phyloP scores from a whole-genome alignment of 2,329 filamentous ascomycete species.

The Tolypocladium pustulatum region DNA sequence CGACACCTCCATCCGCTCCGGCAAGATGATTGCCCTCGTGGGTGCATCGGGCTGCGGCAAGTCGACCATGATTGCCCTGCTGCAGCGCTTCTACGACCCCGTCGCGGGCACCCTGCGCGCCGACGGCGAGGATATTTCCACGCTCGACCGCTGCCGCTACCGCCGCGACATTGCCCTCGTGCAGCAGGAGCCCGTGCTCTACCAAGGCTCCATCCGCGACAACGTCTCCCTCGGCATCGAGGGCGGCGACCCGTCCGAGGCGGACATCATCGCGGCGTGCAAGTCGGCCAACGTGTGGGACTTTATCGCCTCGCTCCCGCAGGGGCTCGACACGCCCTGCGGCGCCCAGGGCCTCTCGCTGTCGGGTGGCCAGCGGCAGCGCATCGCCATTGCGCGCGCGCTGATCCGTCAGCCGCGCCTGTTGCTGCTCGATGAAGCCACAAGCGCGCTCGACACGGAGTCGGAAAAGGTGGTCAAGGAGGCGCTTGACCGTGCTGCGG shows the following conservation, averaged over 20 bases:
- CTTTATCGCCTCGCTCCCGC: conserved; percentile 43
- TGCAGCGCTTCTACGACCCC: conserved; percentile 34
- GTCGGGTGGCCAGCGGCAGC: conserved; percentile 63
- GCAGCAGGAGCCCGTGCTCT: conserved; percentile 30
- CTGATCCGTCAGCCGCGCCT: conserved; percentile 57
- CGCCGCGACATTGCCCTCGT: conserved; percentile 26
- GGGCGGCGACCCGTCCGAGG: conserved; percentile 17
- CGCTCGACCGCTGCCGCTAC: conserved; percentile 17
- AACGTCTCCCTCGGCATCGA: conserved; percentile 42
- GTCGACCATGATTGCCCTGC: conserved; percentile 44
- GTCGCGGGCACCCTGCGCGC: conserved; percentile 16
- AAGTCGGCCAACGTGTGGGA: conserved; percentile 44
- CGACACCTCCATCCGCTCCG: conserved; percentile 28
- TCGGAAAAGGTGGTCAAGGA: conserved; percentile 55
- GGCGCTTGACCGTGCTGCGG: conserved; percentile 40
- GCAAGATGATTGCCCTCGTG: conserved; percentile 43
- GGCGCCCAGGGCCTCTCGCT: conserved; percentile 59
- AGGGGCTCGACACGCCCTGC: conserved; percentile 52
- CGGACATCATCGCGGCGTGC: conserved; percentile 37
- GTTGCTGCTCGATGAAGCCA: conserved; percentile 65
- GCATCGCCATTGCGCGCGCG: conserved; percentile 61
- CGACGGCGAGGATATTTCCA: conserved; percentile 19
- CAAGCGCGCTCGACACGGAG: conserved; percentile 51
- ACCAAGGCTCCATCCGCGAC: conserved; percentile 41
- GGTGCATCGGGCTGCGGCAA: conserved; percentile 50